These are phyloP conservation scores for Purpureocillium takamizusanense DNA, from an alignment of 2,329 filamentous ascomycete genomes.

Conservation along the genomic window DNA sequence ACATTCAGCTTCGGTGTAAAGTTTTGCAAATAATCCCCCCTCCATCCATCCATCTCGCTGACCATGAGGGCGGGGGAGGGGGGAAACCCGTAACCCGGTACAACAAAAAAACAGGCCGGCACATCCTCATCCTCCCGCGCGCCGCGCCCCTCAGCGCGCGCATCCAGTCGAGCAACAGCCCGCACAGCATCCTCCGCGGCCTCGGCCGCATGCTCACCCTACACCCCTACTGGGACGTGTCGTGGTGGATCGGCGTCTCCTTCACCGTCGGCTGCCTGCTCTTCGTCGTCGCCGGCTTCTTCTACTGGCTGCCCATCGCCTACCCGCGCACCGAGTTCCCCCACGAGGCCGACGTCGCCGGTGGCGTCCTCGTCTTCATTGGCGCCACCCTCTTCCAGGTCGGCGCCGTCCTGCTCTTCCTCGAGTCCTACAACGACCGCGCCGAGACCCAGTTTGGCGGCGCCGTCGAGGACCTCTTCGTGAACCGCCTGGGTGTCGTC, in stretches of 20 bases:
- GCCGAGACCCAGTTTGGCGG: constrained; percentile 32
- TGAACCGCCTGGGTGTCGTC: constrained; percentile 4
- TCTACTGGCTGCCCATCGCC: constrained; percentile 51
- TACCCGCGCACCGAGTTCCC: constrained; percentile 40
- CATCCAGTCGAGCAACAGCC: not conserved
- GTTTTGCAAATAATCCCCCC: no score
- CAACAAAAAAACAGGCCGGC: constrained; percentile 4
- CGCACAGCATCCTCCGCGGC: constrained; percentile 4
- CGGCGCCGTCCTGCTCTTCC: constrained; percentile 45
- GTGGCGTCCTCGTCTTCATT: constrained; percentile 48
- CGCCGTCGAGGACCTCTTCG: constrained; percentile 33
- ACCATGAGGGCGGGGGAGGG: no score
- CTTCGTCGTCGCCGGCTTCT: constrained; percentile 26
- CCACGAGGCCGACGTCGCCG: constrained; percentile 22
- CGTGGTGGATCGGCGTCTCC: constrained; percentile 10
- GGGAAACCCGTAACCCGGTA: no score
- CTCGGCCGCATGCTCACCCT: constrained; percentile 11
- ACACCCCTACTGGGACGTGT: constrained; percentile 14
- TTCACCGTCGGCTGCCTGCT: constrained; percentile 12
- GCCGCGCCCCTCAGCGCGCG: constrained; percentile 7
- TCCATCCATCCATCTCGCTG: no score
- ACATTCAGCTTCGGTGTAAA: no score
- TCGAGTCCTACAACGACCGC: constrained; percentile 44
- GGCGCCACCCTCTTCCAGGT: constrained; percentile 52
- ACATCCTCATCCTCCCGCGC: constrained; percentile 7